These are phyloP conservation scores for Aspergillus pseudoviridinutans DNA, from an alignment of 2,329 filamentous ascomycete species.

Conservation along the genomic window DNA sequence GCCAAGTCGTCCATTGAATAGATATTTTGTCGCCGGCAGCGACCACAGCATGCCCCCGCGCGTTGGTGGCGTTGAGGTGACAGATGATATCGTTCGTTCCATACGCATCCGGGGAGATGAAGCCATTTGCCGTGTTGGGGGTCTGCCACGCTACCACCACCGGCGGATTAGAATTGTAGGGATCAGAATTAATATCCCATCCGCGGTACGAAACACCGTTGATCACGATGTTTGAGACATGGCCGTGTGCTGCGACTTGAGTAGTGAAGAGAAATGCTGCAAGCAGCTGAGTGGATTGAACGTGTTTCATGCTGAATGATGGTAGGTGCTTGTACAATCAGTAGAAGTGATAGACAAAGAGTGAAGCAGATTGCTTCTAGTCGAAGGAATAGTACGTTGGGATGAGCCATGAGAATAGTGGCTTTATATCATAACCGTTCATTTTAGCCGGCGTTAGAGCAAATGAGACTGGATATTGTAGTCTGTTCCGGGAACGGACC, in stretches of 20 bases:
- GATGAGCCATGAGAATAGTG: too few relatives aligned
- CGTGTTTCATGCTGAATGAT: neutral
- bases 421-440: neutral
- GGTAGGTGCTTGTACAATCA: neutral
- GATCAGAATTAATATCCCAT: conserved; percentile 27
- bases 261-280: neutral
- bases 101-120: conserved; percentile 44
- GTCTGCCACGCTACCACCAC: conserved; percentile 51
- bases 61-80: conserved; percentile 53
- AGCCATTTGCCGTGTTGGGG: conserved; percentile 49
- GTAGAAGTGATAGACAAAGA: neutral
- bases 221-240: conserved; percentile 12
- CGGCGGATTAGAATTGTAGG: conserved; percentile 31
- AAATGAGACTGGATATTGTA: neutral
- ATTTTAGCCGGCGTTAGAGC: neutral
- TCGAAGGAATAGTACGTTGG: neutral
- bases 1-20: conserved; percentile 62
- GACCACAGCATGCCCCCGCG: conserved; percentile 49
- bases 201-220: conserved; percentile 17
- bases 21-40: conserved; percentile 54
- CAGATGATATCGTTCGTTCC: conserved; percentile 52
- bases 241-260: neutral
- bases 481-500: neutral
- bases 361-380: neutral
- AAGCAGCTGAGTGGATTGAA: neutral